These are phyloP conservation scores for Trametes pubescens DNA, from an alignment of 1,284 basidiomycete genomes.

Conservation along the genomic window DNA sequence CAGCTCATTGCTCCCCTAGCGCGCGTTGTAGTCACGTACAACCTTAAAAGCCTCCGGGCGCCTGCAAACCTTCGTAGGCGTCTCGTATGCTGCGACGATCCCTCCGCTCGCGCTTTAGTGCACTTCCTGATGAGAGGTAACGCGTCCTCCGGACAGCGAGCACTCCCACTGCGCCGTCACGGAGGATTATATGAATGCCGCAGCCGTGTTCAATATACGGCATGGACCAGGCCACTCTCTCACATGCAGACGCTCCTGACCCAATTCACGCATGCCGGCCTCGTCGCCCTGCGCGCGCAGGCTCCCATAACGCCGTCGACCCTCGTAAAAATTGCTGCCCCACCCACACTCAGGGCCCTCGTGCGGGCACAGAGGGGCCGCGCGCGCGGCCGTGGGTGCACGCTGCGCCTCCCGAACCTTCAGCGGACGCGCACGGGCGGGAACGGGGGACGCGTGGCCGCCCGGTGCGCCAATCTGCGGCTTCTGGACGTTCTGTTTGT, in stretches of 20 bases:
- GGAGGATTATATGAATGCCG: slow-evolving; percentile 9
- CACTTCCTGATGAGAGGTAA: background rate
- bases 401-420: background rate
- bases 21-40: background rate
- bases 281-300: background rate
- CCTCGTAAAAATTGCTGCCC: too few relatives aligned
- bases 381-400: slow-evolving; percentile 1
- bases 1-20: background rate
- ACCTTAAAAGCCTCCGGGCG: background rate
- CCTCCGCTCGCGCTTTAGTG: background rate
- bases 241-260: background rate
- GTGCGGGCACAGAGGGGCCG: slow-evolving; percentile 7
- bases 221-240: background rate
- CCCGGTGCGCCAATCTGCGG: background rate
- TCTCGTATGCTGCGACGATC: slow-evolving; percentile 1
- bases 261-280: background rate
- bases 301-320: slow-evolving; percentile 3
- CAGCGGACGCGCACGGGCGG: background rate
- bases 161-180: background rate
- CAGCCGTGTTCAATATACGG: background rate
- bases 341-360: slow-evolving; percentile 9
- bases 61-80: background rate
- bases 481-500: background rate
- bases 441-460: slow-evolving; percentile 3
- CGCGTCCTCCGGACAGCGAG: background rate